Conservation (phyloP, 768 basidiomycete genomes). For the Ramaria sp. region DNA sequence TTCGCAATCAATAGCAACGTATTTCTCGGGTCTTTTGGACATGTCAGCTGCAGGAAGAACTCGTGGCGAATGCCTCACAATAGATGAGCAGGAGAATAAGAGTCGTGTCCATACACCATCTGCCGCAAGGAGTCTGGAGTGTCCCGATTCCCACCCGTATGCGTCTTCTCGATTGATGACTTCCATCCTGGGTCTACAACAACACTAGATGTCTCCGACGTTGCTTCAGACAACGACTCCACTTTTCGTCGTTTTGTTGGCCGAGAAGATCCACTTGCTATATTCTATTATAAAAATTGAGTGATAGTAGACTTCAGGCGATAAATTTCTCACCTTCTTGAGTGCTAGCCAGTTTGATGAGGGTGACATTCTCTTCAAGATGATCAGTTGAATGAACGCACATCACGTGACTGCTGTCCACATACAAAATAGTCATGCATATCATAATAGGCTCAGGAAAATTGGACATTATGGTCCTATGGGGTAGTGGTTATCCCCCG, state of each 20-base stretch:
- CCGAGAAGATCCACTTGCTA: background rate
- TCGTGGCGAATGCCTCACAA: background rate
- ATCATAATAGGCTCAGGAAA: too few relatives aligned
- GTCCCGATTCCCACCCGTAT: background rate
- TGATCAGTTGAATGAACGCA: background rate
- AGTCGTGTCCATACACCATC: conserved; percentile 17
- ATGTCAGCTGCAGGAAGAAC: conserved; percentile 7
- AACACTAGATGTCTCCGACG: background rate
- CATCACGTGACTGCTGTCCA: too few relatives aligned
- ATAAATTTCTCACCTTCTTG: conserved; percentile 32
- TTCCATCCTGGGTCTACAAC: background rate
- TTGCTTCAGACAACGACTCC: background rate
- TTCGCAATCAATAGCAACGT: conserved; percentile 87
- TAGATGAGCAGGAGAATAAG: background rate
- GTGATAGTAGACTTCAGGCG: background rate
- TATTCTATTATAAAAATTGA: background rate
- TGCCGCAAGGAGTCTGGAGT: conserved; percentile 5
- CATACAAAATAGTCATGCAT: too few relatives aligned
- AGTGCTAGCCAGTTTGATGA: conserved; percentile 54
- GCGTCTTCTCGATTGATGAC: conserved; percentile 8
- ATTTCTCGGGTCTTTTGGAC: conserved; percentile 49
- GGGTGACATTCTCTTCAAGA: conserved; percentile 15
- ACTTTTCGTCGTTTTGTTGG: conserved; percentile 6
- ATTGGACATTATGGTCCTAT: background rate
- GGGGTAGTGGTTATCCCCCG: conserved; percentile 11